Percentiles rank a stretch among this genome's conserved stretches.
These are phyloP conservation scores for Backusella morwellensis DNA, from an alignment of 192 early-diverging fungal genomes.

Conservation along the genomic window DNA sequence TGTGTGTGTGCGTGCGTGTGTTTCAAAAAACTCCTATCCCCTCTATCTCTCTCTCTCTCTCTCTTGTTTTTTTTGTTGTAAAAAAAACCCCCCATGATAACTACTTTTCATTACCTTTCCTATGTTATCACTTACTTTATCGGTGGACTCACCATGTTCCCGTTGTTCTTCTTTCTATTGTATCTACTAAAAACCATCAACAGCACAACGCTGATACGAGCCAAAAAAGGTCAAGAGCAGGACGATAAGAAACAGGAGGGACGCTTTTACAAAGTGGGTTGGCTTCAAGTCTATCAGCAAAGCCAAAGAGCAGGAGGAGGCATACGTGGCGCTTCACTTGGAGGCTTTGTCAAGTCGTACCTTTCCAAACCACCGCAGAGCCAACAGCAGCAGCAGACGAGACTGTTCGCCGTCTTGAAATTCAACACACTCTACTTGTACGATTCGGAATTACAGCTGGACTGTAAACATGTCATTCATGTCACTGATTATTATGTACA, in stretches of 20 bases:
- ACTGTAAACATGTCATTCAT: slow-evolving; percentile 56
- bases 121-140: slow-evolving; percentile 39
- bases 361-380: slow-evolving; percentile 40
- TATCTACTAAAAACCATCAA: background rate
- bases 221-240: background rate
- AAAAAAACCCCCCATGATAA: background rate
- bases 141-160: slow-evolving; percentile 44
- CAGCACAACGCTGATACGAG: background rate
- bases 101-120: background rate
- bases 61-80: background rate
- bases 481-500: slow-evolving; percentile 71
- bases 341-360: slow-evolving; percentile 29
- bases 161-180: slow-evolving; percentile 17
- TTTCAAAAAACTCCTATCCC: no score
- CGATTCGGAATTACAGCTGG: slow-evolving; percentile 56
- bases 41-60: no score
- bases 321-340: background rate
- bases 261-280: slow-evolving; percentile 27
- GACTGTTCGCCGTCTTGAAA: slow-evolving; percentile 69
- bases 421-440: slow-evolving; percentile 82
- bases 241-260: background rate
- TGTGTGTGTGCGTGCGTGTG: no score
- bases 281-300: slow-evolving; percentile 28
- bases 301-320: background rate
- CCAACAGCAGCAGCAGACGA: background rate